These are phyloP conservation scores for Penicillium sp. DNA, from an alignment of 2,329 filamentous ascomycete genomes.

Conservation along the genomic window DNA sequence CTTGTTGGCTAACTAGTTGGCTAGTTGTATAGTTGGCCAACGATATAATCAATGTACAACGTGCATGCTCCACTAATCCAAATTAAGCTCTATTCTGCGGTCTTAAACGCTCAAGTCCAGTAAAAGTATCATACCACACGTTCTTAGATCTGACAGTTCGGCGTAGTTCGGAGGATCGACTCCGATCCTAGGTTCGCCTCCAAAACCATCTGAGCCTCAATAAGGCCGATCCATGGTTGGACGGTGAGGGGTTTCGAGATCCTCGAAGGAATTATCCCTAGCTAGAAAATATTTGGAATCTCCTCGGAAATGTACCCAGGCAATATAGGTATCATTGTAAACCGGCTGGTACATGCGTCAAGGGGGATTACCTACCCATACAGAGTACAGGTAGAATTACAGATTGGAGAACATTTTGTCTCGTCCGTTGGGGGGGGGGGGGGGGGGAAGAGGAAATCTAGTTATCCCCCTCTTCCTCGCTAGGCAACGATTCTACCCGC, in stretches of 20 bases:
- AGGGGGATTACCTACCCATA: not conserved
- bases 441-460: slow-evolving; percentile 11
- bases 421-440: slow-evolving; percentile 10
- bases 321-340: not conserved
- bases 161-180: slow-evolving; percentile 9
- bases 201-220: slow-evolving; percentile 2
- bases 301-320: not conserved
- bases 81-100: not conserved
- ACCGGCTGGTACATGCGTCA: not conserved
- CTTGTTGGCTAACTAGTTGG: too few relatives aligned
- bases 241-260: not conserved
- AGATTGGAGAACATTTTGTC: not conserved
- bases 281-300: not conserved
- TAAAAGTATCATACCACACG: not conserved
- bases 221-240: slow-evolving; percentile 2
- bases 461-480: not conserved
- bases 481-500: not conserved
- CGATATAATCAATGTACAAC: not conserved
- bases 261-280: too few relatives aligned
- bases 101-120: not conserved
- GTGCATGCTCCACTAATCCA: not conserved
- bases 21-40: not conserved
- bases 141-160: slow-evolving; percentile 4
- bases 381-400: not conserved
- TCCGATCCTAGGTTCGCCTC: slow-evolving; percentile 4